These are phyloP conservation scores for Podaxis pistillaris DNA, from an alignment of 768 basidiomycete species.

Conservation along the genomic window DNA sequence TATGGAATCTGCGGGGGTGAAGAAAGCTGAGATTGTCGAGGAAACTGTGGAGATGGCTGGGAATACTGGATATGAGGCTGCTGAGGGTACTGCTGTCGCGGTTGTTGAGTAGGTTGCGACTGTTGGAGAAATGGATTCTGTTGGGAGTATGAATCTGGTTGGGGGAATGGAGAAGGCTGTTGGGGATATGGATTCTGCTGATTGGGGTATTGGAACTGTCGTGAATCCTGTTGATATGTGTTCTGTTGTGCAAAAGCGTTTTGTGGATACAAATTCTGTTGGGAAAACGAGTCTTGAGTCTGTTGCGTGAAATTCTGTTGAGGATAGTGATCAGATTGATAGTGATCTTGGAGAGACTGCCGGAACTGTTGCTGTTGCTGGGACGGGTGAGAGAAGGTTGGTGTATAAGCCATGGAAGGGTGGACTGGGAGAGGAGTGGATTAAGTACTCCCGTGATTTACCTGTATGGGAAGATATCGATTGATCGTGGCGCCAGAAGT, in stretches of 20 bases:
- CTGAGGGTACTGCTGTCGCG: neutral
- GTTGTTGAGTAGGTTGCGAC: neutral
- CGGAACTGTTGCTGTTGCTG: conserved; percentile 2
- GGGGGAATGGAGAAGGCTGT: neutral
- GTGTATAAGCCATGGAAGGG: conserved; percentile 11
- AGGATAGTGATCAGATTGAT: conserved; percentile 4
- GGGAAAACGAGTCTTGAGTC: too few species aligned
- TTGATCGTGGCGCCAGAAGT: conserved; percentile 12
- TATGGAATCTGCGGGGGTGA: neutral
- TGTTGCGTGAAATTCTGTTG: neutral
- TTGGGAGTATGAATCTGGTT: neutral
- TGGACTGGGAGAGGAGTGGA: neutral
- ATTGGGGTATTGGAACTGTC: neutral
- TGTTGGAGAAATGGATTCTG: neutral
- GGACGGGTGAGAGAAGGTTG: neutral
- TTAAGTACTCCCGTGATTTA: conserved; percentile 14
- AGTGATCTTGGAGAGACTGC: neutral
- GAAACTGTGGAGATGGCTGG: conserved; percentile 1
- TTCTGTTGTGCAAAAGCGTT: neutral
- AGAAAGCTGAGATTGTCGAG: conserved; percentile 3
- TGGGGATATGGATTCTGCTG: conserved; percentile 4
- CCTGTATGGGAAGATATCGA: conserved; percentile 15
- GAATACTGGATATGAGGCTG: conserved; percentile 3
- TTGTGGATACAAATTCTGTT: too few species aligned
- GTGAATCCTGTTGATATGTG: neutral